Evolutionary conservation across 495 filamentous ascomycete species (phyloP).

Genomic region (Podospora comata): DNA sequence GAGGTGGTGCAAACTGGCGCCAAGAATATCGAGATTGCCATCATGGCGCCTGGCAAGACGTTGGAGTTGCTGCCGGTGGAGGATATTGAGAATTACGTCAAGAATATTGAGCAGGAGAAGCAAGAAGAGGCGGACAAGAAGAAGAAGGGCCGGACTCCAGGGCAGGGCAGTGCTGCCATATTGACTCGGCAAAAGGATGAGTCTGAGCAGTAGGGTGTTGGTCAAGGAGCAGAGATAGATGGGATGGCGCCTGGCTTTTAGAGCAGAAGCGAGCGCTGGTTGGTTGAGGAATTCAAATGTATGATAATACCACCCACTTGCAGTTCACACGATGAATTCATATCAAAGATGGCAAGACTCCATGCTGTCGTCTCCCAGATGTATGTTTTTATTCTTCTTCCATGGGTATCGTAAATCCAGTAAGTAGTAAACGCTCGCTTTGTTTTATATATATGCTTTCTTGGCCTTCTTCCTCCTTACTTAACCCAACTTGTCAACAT

Average conservation of each 20-base stretch:
- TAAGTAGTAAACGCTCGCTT: background rate
- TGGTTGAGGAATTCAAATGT: background rate
- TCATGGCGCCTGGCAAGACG: constrained; percentile 91
- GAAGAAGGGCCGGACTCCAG: constrained; percentile 77
- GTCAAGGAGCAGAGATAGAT: background rate
- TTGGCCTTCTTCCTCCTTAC: constrained; percentile 6
- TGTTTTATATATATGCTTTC: background rate
- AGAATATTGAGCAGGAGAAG: constrained; percentile 98
- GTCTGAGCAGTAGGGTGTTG: constrained; percentile 27
- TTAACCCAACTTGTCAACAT: constrained; percentile 72
- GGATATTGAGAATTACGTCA: constrained; percentile 93
- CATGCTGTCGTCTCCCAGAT: too few species aligned
- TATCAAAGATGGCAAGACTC: too few species aligned
- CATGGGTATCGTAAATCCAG: constrained; percentile 1
- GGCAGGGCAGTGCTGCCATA: constrained; percentile 74
- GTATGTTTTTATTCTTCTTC: background rate
- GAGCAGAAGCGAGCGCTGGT: background rate
- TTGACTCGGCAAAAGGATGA: constrained; percentile 61
- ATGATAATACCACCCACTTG: constrained; percentile 5
- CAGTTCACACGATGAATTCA: too few species aligned
- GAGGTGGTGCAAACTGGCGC: constrained; percentile 98
- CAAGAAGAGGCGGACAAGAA: constrained; percentile 97
- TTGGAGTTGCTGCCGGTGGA: constrained; percentile 95
- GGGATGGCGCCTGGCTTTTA: background rate
- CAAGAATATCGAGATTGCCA: constrained; percentile 99